Percentiles rank a stretch among this genome's conserved stretches.
phyloP scores from a whole-genome alignment of 208 protist species.

The Histomonas meleagridis region DNA sequence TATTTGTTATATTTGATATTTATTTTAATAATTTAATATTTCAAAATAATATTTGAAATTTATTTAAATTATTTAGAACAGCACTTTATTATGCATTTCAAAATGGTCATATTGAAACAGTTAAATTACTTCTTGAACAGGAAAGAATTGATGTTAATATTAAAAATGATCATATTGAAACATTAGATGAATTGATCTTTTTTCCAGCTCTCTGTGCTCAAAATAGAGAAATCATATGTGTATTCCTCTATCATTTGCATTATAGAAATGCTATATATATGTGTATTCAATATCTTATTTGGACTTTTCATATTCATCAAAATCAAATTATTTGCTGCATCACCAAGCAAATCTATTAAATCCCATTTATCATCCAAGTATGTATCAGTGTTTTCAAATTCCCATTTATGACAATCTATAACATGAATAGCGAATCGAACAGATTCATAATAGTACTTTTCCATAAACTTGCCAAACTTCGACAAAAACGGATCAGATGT shows the following conservation, averaged over 20 bases:
- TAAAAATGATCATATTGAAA: too few relatives aligned
- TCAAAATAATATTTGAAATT: too few relatives aligned
- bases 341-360: background rate
- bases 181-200: too few relatives aligned
- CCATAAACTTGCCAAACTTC: background rate
- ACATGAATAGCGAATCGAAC: background rate
- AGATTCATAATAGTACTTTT: background rate
- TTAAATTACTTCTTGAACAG: too few relatives aligned
- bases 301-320: background rate
- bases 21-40: too few relatives aligned
- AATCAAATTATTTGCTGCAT: background rate
- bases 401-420: background rate
- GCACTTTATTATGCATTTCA: too few relatives aligned
- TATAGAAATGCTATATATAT: background rate
- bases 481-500: background rate
- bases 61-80: too few relatives aligned
- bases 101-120: too few relatives aligned
- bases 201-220: too few relatives aligned
- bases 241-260: constrained; percentile 32
- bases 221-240: background rate
- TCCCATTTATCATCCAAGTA: background rate
- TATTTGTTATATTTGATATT: too few relatives aligned
- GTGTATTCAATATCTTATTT: background rate
- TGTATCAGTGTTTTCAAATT: background rate
- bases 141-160: too few relatives aligned